phyloP scores from a whole-genome alignment of 2,329 filamentous ascomycete genomes.

The Fusarium sp. region DNA sequence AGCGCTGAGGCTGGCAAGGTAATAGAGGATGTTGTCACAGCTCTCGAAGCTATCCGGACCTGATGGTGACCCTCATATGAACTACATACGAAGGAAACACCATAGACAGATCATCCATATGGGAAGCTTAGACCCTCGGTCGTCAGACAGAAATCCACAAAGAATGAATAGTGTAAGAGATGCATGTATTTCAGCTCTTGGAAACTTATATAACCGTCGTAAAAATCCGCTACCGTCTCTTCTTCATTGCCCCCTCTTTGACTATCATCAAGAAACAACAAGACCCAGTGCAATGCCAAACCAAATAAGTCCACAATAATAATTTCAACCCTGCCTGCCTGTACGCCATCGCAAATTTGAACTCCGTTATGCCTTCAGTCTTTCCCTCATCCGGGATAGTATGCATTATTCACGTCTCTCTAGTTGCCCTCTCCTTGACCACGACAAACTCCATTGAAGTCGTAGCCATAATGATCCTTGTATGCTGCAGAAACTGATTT shows the following conservation, averaged over 20 bases:
- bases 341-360: conserved; percentile 39
- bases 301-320: conserved; percentile 34
- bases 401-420: conserved; percentile 9
- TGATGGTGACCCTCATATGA: conserved; percentile 15
- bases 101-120: not conserved
- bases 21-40: conserved; percentile 55
- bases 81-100: not conserved
- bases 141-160: not conserved
- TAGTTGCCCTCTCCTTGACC: conserved; percentile 9
- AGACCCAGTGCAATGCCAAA: conserved; percentile 32
- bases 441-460: conserved; percentile 26
- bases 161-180: conserved; percentile 16
- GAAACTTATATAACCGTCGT: conserved; percentile 37
- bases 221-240: conserved; percentile 30
- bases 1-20: conserved; percentile 50
- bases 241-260: conserved; percentile 13
- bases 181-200: conserved; percentile 36
- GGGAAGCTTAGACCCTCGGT: not conserved
- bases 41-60: conserved; percentile 50
- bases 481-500: conserved; percentile 12
- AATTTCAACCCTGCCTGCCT: conserved; percentile 26
- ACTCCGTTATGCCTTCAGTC: conserved; percentile 26
- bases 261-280: conserved; percentile 21
- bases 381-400: conserved; percentile 14
- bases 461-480: conserved; percentile 22